Conservation (phyloP, 768 basidiomycete genomes). For the Floccularia luteovirens region DNA sequence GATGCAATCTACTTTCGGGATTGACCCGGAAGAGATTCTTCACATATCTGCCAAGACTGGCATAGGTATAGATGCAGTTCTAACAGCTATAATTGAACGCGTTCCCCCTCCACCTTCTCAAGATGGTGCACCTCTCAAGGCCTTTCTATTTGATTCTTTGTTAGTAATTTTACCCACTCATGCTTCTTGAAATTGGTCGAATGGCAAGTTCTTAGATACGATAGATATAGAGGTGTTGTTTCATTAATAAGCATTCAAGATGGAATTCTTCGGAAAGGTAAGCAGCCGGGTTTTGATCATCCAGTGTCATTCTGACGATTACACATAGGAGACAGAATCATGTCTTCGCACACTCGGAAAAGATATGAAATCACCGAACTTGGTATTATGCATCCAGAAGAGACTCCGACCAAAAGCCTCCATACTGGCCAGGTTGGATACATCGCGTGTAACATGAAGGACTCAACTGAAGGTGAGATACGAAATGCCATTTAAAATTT, state of each 20-base stretch:
- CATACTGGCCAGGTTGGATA: constrained; percentile 82
- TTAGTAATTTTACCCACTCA: constrained; percentile 27
- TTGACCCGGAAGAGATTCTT: constrained; percentile 67
- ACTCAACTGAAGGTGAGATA: constrained; percentile 76
- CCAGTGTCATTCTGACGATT: not conserved
- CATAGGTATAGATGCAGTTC: constrained; percentile 66
- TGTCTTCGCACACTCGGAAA: constrained; percentile 77
- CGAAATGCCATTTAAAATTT: no score
- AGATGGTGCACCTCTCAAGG: constrained; percentile 54
- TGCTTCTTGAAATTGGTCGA: constrained; percentile 5
- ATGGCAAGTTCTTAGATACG: constrained; percentile 52
- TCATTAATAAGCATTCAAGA: constrained; percentile 79
- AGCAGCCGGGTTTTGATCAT: not conserved
- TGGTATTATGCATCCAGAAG: constrained; percentile 87
- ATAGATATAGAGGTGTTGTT: constrained; percentile 93
- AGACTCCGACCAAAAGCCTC: constrained; percentile 61
- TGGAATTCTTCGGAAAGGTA: constrained; percentile 80
- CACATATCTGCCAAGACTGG: constrained; percentile 93
- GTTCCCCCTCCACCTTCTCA: constrained; percentile 74
- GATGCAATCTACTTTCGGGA: constrained; percentile 76
- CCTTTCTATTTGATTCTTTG: constrained; percentile 91
- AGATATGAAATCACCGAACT: constrained; percentile 86
- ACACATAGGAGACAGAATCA: constrained; percentile 77
- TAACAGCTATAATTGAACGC: constrained; percentile 74
- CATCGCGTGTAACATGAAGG: constrained; percentile 96